Evolutionary conservation across 2,329 filamentous ascomycete genomes (phyloP).

Genomic region (Periconia digitata): DNA sequence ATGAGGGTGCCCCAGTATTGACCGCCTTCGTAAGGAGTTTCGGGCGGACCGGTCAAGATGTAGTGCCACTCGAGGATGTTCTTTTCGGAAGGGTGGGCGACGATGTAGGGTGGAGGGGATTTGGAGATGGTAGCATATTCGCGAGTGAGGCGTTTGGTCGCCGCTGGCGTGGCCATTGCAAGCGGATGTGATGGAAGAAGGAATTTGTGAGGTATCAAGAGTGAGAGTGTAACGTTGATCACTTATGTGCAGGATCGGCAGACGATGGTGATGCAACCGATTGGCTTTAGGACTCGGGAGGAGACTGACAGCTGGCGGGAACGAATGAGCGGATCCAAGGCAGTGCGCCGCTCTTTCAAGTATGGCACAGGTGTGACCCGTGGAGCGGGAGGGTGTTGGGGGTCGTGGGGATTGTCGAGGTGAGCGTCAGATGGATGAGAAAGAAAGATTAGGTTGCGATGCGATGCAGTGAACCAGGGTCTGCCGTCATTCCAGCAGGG

Average conservation of each 20-base stretch:
- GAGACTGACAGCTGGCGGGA: neutral
- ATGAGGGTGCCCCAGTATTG: constrained; percentile 98
- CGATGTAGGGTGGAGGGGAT: constrained; percentile 86
- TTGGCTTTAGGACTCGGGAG: neutral
- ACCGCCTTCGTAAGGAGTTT: constrained; percentile 89
- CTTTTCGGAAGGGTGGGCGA: constrained; percentile 82
- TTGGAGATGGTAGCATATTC: constrained; percentile 67
- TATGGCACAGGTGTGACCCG: too few relatives aligned
- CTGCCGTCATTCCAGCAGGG: too few relatives aligned
- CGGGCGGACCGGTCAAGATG: constrained; percentile 89
- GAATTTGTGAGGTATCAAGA: neutral
- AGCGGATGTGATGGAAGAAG: constrained; percentile 1
- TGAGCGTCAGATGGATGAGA: too few relatives aligned
- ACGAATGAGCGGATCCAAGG: neutral
- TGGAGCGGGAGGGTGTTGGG: too few relatives aligned
- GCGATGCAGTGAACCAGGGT: too few relatives aligned
- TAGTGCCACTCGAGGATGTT: constrained; percentile 98
- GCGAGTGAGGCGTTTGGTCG: constrained; percentile 55
- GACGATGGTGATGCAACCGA: constrained; percentile 1
- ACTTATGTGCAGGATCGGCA: neutral
- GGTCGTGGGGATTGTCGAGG: too few relatives aligned
- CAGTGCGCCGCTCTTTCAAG: too few relatives aligned
- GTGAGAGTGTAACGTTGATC: neutral
- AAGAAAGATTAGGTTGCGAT: too few relatives aligned
- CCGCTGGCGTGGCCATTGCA: constrained; percentile 44